Evolutionary conservation across 163 green algal species (phyloP).

Genomic region (Scenedesmus sp.): DNA sequence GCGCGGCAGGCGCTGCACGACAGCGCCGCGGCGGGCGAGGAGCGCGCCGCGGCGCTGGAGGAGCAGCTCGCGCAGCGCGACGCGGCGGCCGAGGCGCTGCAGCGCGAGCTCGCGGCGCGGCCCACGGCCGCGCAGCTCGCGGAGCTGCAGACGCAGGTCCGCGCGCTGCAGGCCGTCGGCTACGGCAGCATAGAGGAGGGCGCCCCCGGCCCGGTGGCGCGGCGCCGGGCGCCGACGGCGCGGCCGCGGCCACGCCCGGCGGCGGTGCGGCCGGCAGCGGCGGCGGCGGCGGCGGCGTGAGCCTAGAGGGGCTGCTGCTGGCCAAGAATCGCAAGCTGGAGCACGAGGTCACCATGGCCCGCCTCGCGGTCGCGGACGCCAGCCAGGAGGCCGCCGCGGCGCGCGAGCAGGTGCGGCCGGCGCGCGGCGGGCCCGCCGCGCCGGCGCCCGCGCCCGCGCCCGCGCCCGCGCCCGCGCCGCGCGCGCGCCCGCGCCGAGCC

Average conservation of each 20-base stretch:
- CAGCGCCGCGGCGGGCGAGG: conserved; percentile 17
- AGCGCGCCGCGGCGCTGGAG: conserved; percentile 7
- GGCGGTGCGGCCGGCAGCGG: background rate
- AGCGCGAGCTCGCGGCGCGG: conserved; percentile 71
- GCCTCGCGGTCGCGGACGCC: conserved; percentile 34
- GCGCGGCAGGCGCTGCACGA: conserved; percentile 41
- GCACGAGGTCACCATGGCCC: conserved; percentile 82
- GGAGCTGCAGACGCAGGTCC: conserved; percentile 75
- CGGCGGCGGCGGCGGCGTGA: conserved; percentile 27
- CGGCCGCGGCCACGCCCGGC: background rate
- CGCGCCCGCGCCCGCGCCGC: too few relatives aligned
- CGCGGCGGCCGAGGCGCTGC: conserved; percentile 47
- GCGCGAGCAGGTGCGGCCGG: conserved; percentile 3
- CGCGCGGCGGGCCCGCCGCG: too few relatives aligned
- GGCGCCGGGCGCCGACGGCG: background rate
- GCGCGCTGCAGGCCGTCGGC: conserved; percentile 73
- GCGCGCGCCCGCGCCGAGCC: background rate
- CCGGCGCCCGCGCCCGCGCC: too few relatives aligned
- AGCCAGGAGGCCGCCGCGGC: conserved; percentile 29
- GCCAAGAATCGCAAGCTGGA: conserved; percentile 84
- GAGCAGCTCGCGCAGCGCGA: conserved; percentile 47
- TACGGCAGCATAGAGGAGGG: conserved; percentile 59
- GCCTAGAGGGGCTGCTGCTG: conserved; percentile 78
- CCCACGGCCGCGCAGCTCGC: conserved; percentile 71
- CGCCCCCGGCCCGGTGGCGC: background rate